Base-by-base conservation (phyloP, 1,284 basidiomycete genomes). In the Lignosus rhinocerotis region DNA sequence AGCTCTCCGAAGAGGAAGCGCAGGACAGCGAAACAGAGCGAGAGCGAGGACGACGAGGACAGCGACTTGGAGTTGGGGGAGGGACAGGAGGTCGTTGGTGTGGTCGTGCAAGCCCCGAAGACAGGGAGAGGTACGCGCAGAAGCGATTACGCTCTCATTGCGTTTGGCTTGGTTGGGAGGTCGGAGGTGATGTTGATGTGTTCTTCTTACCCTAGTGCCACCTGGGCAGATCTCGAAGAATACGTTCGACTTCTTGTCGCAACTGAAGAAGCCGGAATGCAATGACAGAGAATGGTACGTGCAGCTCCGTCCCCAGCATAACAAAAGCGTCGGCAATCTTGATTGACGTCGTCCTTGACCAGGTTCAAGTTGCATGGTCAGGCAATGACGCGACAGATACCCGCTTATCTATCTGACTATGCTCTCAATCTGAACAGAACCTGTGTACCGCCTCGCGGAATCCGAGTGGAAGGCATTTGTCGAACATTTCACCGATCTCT, bases 391-490 rank as follows among this genome's bases (percentile, higher is more conserved):
- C 14, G 57, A 38, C 34, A 38, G 44, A 33, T 47, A 39, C 49
- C 25, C 44, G 45, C 30, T 57, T 17, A n/a, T 30, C 32, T 3
- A 45, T 14, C 55, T 6, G 43, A 19, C 36, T 9, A 14, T 33
- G 42, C 45, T 25, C 4, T 25, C 25, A 25, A 2, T 25, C 25
- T 25, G 6, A 25, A 11, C 68, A 92, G 94, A 96, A 65, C 90
- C 90, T 1, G 84, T 93, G 1, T 95, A 88, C 68, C 82, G 93
- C 11, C 80, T 82, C 39, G 91, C 91, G 0, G 93, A 96, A 71
- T 84, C 87, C 67, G 94, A 97, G 72, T 96, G 90, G 86, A 89
- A 90, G 70, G 85, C 82, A 47, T 97, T 96, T 67, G 76, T 94
- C 12, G 87, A 91, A 46, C 75, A 76, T 0, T 84, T 95, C 67